Percentiles rank a stretch among this genome's conserved stretches.
These are phyloP conservation scores for Fusarium kyushuense DNA, from an alignment of 2,329 filamentous ascomycete genomes.

Conservation along the genomic window DNA sequence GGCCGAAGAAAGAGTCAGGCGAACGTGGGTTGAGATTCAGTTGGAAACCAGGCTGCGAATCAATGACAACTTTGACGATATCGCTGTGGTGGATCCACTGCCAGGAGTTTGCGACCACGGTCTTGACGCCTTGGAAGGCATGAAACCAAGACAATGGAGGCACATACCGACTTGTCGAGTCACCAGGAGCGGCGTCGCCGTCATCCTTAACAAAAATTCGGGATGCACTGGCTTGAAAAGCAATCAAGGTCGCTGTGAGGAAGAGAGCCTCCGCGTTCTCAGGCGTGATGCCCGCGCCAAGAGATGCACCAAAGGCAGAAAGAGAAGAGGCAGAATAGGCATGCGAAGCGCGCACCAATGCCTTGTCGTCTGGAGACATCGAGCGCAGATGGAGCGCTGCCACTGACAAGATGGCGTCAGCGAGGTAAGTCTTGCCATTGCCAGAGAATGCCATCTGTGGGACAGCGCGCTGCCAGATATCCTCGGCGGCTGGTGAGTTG, in stretches of 20 bases:
- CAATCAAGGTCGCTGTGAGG: constrained; percentile 71
- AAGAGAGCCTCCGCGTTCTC: constrained; percentile 73
- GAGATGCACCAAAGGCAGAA: constrained; percentile 68
- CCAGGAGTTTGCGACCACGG: constrained; percentile 73
- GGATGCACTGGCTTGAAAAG: constrained; percentile 74
- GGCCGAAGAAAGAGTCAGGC: constrained; percentile 68
- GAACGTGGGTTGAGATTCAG: constrained; percentile 67
- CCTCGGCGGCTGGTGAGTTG: constrained; percentile 62
- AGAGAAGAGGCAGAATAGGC: constrained; percentile 74
- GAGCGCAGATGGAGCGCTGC: constrained; percentile 72
- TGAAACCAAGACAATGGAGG: constrained; percentile 75
- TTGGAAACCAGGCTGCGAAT: constrained; percentile 72
- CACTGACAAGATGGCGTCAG: constrained; percentile 73
- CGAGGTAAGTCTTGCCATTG: constrained; percentile 67
- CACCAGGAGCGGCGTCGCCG: constrained; percentile 52
- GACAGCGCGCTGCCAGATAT: constrained; percentile 71
- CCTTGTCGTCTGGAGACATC: constrained; percentile 67
- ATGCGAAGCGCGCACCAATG: constrained; percentile 71
- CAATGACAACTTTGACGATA: constrained; percentile 71
- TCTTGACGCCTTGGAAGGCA: constrained; percentile 75
- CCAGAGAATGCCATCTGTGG: constrained; percentile 71
- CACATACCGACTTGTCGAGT: constrained; percentile 61
- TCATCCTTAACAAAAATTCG: constrained; percentile 72
- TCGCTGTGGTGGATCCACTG: constrained; percentile 70
- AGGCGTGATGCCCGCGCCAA: constrained; percentile 68